Evolutionary conservation across 768 basidiomycete genomes (phyloP).

Genomic region (Suillus subluteus): DNA sequence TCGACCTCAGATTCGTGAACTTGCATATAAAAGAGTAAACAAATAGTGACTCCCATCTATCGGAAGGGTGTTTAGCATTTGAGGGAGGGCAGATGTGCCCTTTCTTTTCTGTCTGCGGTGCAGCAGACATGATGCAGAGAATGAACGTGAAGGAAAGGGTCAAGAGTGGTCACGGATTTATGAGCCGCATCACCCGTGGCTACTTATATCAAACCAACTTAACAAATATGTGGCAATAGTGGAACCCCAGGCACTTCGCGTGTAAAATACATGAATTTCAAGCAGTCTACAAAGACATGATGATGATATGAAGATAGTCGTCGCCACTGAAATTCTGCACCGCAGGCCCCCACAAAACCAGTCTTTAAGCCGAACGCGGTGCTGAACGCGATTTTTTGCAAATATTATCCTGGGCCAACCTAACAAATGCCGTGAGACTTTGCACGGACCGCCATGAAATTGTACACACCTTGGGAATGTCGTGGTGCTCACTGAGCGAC

Average conservation of each 20-base stretch:
- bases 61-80: constrained; percentile 70
- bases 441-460: constrained; percentile 31
- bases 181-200: constrained; percentile 37
- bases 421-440: constrained; percentile 38
- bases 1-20: constrained; percentile 75
- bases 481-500: constrained; percentile 89
- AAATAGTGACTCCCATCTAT: constrained; percentile 88
- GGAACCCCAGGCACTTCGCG: constrained; percentile 27
- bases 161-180: constrained; percentile 39
- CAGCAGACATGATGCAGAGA: constrained; percentile 41
- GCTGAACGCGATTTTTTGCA: constrained; percentile 33
- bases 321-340: constrained; percentile 15
- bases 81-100: constrained; percentile 59
- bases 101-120: constrained; percentile 46
- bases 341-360: constrained; percentile 9
- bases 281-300: constrained; percentile 27
- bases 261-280: constrained; percentile 28
- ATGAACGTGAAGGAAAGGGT: constrained; percentile 39
- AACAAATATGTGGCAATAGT: constrained; percentile 41
- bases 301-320: constrained; percentile 19
- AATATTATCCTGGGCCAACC: constrained; percentile 85
- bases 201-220: constrained; percentile 40
- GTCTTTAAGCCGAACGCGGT: constrained; percentile 19
- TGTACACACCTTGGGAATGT: constrained; percentile 80
- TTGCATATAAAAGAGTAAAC: constrained; percentile 85